Conservation (phyloP, 2,329 filamentous ascomycete species). For the Drechmeria coniospora region DNA sequence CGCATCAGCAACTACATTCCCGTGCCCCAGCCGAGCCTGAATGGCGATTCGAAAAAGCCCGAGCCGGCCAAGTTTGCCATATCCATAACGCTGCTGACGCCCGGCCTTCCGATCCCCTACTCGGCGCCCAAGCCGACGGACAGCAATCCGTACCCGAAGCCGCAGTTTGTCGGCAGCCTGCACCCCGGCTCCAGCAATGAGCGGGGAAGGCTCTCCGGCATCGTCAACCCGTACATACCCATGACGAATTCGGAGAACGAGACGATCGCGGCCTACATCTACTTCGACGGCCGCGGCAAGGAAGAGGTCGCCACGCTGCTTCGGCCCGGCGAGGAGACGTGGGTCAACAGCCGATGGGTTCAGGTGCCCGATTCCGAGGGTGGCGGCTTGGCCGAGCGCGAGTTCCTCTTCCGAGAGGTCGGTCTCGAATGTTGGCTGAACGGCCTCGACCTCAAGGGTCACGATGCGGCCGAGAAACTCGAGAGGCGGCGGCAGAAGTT, state of each 20-base stretch:
- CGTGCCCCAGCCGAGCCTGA: slow-evolving; percentile 72
- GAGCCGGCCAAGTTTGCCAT: slow-evolving; percentile 96
- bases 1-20: slow-evolving; percentile 96
- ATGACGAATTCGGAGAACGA: slow-evolving; percentile 89
- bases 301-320: slow-evolving; percentile 94
- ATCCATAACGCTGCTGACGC: slow-evolving; percentile 87
- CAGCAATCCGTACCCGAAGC: slow-evolving; percentile 64
- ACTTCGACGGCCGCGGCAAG: slow-evolving; percentile 89
- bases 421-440: slow-evolving; percentile 94
- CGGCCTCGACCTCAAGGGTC: slow-evolving; percentile 84
- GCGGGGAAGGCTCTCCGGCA: slow-evolving; percentile 30
- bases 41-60: slow-evolving; percentile 48
- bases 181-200: slow-evolving; percentile 34
- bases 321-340: slow-evolving; percentile 87
- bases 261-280: slow-evolving; percentile 96
- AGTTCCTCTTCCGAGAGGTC: slow-evolving; percentile 94
- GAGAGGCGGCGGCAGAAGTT: slow-evolving; percentile 78
- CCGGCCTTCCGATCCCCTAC: slow-evolving; percentile 79
- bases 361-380: slow-evolving; percentile 83
- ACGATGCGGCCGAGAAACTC: slow-evolving; percentile 76
- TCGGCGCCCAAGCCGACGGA: slow-evolving; percentile 70
- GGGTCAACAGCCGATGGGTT: slow-evolving; percentile 98
- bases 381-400: slow-evolving; percentile 84
- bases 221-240: slow-evolving; percentile 76
- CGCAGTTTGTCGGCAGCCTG: slow-evolving; percentile 64